Evolutionary conservation across 78 protist genomes (phyloP).

Genomic region (Isochrysis galbana): DNA sequence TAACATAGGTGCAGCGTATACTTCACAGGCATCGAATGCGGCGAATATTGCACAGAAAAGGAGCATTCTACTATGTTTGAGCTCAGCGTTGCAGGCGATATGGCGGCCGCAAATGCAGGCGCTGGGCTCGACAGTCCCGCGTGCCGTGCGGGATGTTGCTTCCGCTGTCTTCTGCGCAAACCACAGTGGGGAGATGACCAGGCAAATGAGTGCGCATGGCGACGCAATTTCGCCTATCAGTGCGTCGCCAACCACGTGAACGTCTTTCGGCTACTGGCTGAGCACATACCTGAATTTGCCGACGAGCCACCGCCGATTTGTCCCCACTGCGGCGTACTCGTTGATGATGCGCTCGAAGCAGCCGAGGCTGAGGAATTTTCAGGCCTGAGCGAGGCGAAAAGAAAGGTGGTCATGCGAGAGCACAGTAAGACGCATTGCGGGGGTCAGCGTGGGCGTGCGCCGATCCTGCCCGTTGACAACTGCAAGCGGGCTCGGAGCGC

Average conservation of each 20-base stretch:
- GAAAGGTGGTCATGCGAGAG: background rate
- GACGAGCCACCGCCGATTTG: background rate
- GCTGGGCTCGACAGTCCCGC: background rate
- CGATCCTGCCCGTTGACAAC: background rate
- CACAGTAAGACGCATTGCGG: background rate
- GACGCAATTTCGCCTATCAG: background rate
- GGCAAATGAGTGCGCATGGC: background rate
- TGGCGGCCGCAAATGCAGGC: background rate
- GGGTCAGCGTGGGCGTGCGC: background rate
- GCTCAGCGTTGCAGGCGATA: background rate
- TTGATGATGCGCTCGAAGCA: background rate
- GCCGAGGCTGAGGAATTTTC: background rate
- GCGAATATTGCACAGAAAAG: too few species aligned
- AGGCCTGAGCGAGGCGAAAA: background rate
- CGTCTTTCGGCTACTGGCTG: background rate
- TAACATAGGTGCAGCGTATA: too few species aligned
- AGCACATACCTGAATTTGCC: background rate
- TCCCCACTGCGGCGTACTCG: background rate
- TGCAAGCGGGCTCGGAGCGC: background rate
- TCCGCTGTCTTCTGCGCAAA: background rate
- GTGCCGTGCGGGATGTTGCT: background rate
- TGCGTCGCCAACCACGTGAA: background rate
- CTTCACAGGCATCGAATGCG: too few species aligned
- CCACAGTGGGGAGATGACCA: background rate
- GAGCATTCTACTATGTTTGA: too few species aligned